Percentiles rank a stretch among this genome's conserved stretches.
These are phyloP conservation scores for Coniochaeta ligniaria DNA, from an alignment of 2,329 filamentous ascomycete genomes.

Conservation along the genomic window DNA sequence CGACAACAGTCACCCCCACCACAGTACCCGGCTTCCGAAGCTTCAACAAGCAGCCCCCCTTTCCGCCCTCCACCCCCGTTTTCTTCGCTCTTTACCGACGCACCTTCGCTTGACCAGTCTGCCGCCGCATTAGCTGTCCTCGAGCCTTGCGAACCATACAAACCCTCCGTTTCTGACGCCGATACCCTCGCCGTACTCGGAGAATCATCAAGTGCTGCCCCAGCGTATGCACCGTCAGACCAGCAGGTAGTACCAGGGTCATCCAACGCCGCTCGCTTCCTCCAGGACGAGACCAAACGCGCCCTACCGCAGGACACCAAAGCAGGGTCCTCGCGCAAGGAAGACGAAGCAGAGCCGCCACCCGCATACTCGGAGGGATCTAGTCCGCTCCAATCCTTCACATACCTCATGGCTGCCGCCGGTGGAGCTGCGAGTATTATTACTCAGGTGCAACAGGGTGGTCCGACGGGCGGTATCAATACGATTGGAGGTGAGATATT, in stretches of 20 bases:
- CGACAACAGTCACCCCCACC: constrained; percentile 44
- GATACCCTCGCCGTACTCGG: constrained; percentile 11
- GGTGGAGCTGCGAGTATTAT: constrained; percentile 97
- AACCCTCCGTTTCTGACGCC: constrained; percentile 27
- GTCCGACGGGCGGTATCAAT: constrained; percentile 66
- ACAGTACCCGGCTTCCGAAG: constrained; percentile 50
- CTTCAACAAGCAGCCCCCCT: constrained; percentile 36
- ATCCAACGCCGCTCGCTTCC: constrained; percentile 12
- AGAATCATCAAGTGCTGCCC: constrained; percentile 31
- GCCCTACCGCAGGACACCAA: constrained; percentile 79
- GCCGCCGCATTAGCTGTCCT: constrained; percentile 23
- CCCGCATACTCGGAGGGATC: constrained; percentile 94
- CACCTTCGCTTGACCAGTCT: constrained; percentile 14
- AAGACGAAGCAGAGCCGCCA: constrained; percentile 82
- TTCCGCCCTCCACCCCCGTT: constrained; percentile 48
- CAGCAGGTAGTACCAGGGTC: constrained; percentile 9
- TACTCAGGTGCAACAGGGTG: constrained; percentile 95
- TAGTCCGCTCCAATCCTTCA: constrained; percentile 86
- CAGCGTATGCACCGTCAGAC: constrained; percentile 42
- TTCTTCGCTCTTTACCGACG: constrained; percentile 47
- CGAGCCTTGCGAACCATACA: constrained; percentile 27
- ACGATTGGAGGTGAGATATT: constrained; percentile 67
- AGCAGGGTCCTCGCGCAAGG: constrained; percentile 59
- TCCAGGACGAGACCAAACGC: constrained; percentile 70
- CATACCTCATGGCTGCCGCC: constrained; percentile 96